phyloP scores from a whole-genome alignment of 2,329 filamentous ascomycete genomes.

The Laburnicola sp. region DNA sequence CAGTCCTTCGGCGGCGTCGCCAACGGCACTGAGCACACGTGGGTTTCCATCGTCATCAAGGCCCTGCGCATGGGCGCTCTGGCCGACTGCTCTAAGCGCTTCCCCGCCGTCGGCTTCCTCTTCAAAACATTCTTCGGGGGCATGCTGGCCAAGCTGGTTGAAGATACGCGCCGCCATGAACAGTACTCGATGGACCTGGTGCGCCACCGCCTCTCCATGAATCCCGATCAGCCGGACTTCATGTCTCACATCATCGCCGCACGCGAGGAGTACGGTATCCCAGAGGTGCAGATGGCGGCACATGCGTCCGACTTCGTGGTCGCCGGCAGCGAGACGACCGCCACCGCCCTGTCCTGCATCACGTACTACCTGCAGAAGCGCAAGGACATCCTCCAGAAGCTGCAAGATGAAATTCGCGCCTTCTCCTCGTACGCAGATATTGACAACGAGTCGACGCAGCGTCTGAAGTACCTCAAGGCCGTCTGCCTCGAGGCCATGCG shows the following conservation, averaged over 20 bases:
- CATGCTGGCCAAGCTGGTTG: slow-evolving; percentile 6
- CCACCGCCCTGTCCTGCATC: slow-evolving; percentile 41
- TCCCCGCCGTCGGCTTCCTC: slow-evolving; percentile 18
- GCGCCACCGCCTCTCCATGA: not conserved
- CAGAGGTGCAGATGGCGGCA: slow-evolving; percentile 16
- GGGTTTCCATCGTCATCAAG: slow-evolving; percentile 29
- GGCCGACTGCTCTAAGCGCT: slow-evolving; percentile 27
- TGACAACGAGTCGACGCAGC: slow-evolving; percentile 7
- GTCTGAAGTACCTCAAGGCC: slow-evolving; percentile 23
- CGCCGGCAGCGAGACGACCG: slow-evolving; percentile 46
- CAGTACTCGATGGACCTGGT: slow-evolving; percentile 1
- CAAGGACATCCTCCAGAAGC: slow-evolving; percentile 13
- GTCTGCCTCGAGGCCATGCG: slow-evolving; percentile 23
- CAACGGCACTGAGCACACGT: slow-evolving; percentile 30
- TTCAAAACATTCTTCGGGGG: not conserved
- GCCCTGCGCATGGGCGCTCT: slow-evolving; percentile 18
- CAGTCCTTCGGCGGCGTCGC: slow-evolving; percentile 42
- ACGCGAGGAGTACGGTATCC: not conserved
- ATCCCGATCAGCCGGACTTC: slow-evolving; percentile 19
- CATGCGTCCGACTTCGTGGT: slow-evolving; percentile 17
- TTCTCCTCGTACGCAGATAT: slow-evolving; percentile 25
- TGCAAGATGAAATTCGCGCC: slow-evolving; percentile 22
- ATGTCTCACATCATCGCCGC: slow-evolving; percentile 1
- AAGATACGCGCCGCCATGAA: not conserved
- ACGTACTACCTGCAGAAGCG: slow-evolving; percentile 34